phyloP scores from a whole-genome alignment of 257 asterid species.

The Solanum pennellii region DNA sequence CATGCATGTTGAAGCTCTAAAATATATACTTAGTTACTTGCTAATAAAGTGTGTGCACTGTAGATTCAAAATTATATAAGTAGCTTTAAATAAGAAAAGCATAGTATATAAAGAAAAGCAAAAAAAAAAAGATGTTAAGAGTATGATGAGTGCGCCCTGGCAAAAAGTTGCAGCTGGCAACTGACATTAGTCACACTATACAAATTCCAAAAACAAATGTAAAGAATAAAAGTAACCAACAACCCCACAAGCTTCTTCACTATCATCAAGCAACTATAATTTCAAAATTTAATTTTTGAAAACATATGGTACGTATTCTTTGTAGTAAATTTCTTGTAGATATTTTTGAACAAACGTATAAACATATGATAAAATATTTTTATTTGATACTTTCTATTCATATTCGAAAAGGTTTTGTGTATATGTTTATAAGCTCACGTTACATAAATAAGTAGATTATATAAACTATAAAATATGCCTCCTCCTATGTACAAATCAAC shows the following conservation, averaged over 20 bases:
- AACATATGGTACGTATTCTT: not conserved
- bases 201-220: slow-evolving; percentile 15
- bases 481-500: not conserved
- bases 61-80: not conserved
- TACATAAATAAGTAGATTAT: no score
- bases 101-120: not conserved
- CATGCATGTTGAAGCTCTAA: slow-evolving; percentile 20
- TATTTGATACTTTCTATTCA: no score
- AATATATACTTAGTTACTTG: not conserved
- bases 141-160: slow-evolving; percentile 19
- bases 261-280: not conserved
- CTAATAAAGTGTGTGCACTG: not conserved
- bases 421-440: not conserved
- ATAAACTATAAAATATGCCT: no score
- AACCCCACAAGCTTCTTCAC: not conserved
- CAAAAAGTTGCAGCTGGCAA: slow-evolving; percentile 35
- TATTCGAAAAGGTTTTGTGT: not conserved
- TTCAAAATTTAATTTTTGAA: not conserved
- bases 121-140: slow-evolving; percentile 21
- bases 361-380: not conserved
- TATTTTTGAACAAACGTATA: no score
- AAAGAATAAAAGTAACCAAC: slow-evolving; percentile 2
- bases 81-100: not conserved
- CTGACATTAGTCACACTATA: slow-evolving; percentile 20
- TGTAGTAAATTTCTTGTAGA: not conserved